Evolutionary conservation across 179 eudicot species (phyloP).

Genomic region (Sideroxylon spinosum): DNA sequence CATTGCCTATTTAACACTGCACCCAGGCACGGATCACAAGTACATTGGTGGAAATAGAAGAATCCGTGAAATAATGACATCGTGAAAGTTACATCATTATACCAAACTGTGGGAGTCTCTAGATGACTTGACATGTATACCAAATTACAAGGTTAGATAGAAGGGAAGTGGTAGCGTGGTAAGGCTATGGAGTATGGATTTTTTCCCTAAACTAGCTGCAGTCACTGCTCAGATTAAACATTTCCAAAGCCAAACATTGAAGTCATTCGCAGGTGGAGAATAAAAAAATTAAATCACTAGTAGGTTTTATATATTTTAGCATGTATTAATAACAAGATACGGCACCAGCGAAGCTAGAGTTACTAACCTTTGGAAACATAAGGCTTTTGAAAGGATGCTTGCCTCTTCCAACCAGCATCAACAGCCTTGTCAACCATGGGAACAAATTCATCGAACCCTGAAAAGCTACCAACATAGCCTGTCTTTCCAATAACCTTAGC

Average conservation of each 20-base stretch:
- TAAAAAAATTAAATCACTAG: background rate
- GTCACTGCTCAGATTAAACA: background rate
- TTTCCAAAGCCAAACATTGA: background rate
- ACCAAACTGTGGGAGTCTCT: background rate
- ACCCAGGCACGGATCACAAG: too few species aligned
- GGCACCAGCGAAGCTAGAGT: background rate
- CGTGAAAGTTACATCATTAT: background rate
- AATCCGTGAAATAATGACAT: too few species aligned
- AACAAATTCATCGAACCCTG: constrained; percentile 84
- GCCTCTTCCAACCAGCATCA: constrained; percentile 81
- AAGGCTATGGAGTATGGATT: background rate
- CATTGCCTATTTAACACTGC: too few species aligned
- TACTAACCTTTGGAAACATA: constrained; percentile 48
- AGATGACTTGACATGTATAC: background rate
- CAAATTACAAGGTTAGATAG: background rate
- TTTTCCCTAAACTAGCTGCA: background rate
- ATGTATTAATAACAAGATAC: background rate
- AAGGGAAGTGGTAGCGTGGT: background rate
- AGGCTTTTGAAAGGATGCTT: constrained; percentile 46
- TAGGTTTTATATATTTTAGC: background rate
- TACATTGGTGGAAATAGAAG: too few species aligned
- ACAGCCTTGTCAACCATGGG: constrained; percentile 98
- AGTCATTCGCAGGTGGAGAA: background rate
- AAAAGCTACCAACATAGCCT: constrained; percentile 44
- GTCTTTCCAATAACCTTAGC: constrained; percentile 61